Evolutionary conservation across 108 stramenopile genomes (phyloP).

Genomic region (Chaetoceros tenuissimus): DNA sequence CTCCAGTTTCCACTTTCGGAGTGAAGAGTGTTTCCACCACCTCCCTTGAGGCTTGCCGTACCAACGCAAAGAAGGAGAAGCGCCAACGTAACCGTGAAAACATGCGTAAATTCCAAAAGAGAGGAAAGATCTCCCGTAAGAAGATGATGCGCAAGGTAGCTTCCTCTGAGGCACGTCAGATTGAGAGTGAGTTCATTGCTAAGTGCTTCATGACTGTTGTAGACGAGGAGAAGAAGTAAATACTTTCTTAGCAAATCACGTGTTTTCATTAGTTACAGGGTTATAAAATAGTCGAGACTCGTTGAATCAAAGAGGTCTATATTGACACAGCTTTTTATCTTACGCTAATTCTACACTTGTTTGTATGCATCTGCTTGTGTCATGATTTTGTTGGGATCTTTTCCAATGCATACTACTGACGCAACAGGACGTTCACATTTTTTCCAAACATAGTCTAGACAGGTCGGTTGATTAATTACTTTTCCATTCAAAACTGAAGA

Average conservation of each 20-base stretch:
- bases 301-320: too few species aligned
- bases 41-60: conserved; percentile 57
- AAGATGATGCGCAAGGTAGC: conserved; percentile 74
- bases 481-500: not conserved
- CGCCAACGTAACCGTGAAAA: conserved; percentile 86
- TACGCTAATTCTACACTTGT: too few species aligned
- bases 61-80: conserved; percentile 86
- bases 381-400: too few species aligned
- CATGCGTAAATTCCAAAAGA: conserved; percentile 80
- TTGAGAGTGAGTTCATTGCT: conserved; percentile 80
- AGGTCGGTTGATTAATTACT: not conserved
- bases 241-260: too few species aligned
- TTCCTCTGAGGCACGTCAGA: conserved; percentile 61
- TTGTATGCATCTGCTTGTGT: too few species aligned
- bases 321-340: too few species aligned
- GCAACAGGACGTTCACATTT: not conserved
- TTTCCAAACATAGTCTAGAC: not conserved
- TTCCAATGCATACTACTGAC: not conserved
- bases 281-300: too few species aligned
- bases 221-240: conserved; percentile 1
- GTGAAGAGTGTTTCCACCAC: conserved; percentile 3
- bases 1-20: conserved; percentile 14
- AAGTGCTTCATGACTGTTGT: conserved; percentile 76
- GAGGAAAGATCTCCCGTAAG: conserved; percentile 62
- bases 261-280: too few species aligned